Percentiles rank a stretch among this genome's conserved stretches.
Conservation (phyloP, 345 rosid species). For the Lagerstroemia speciosa region DNA sequence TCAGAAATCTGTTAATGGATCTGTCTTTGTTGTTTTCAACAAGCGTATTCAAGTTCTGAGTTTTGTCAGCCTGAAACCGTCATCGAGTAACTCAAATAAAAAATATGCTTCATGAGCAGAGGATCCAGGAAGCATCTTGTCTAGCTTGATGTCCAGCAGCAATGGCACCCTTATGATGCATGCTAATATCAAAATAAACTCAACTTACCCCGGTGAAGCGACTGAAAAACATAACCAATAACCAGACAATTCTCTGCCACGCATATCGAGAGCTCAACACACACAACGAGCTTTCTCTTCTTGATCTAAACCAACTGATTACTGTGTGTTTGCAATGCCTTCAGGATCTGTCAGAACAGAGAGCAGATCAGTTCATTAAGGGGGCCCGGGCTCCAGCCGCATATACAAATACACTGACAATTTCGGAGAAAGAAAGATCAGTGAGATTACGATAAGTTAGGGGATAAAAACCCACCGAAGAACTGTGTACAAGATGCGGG, state of each 20-base stretch:
- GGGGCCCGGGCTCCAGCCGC: background rate
- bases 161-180: too few relatives aligned
- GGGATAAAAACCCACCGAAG: conserved; percentile 51
- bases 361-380: background rate
- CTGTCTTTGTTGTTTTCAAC: too few relatives aligned
- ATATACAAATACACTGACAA: background rate
- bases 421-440: background rate
- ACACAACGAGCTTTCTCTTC: conserved; percentile 83
- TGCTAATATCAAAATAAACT: too few relatives aligned
- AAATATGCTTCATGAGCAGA: too few relatives aligned
- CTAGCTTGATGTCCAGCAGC: too few relatives aligned
- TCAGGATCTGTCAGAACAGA: conserved; percentile 58
- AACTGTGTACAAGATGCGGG: conserved; percentile 94
- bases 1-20: too few relatives aligned
- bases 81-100: too few relatives aligned
- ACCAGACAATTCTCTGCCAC: background rate
- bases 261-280: conserved; percentile 23
- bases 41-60: too few relatives aligned
- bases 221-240: too few relatives aligned
- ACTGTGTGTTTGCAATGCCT: conserved; percentile 90
- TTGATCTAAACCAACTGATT: conserved; percentile 84
- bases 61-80: too few relatives aligned
- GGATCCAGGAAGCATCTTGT: too few relatives aligned
- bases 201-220: too few relatives aligned
- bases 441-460: background rate